Conservation (phyloP, 2,329 filamentous ascomycete species). For the Calonectria pteridis region DNA sequence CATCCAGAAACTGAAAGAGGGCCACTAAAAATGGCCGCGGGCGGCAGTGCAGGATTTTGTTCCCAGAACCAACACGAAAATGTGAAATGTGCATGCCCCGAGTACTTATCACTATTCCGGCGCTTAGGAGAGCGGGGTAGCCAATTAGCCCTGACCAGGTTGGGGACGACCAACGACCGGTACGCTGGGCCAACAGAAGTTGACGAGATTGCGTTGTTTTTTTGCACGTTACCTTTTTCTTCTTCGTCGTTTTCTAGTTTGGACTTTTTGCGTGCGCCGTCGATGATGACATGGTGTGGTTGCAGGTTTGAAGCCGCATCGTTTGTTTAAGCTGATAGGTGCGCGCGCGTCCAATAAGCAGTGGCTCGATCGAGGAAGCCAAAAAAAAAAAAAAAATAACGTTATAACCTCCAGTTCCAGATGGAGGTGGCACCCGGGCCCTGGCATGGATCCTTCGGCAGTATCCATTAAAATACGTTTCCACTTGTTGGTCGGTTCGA, state of each 20-base stretch:
- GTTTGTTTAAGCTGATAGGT: not conserved
- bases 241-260: no score
- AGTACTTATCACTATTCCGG: not conserved
- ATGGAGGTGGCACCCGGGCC: not conserved
- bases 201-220: not conserved
- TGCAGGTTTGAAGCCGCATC: not conserved
- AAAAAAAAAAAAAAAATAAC: not conserved
- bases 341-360: not conserved
- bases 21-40: not conserved
- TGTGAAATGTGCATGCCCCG: not conserved
- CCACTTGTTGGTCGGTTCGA: not conserved
- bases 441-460: not conserved
- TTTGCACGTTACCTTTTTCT: not conserved
- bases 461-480: not conserved
- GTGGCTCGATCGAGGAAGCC: not conserved
- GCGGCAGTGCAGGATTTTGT: not conserved
- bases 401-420: not conserved
- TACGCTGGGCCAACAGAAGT: not conserved
- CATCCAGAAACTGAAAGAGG: not conserved
- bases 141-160: not conserved
- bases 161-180: no score
- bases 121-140: conserved; percentile 5
- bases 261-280: not conserved
- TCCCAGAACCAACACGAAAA: not conserved
- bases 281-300: not conserved